Evolutionary conservation across 495 filamentous ascomycete species (phyloP).

Genomic region (Ramalina peruviana): DNA sequence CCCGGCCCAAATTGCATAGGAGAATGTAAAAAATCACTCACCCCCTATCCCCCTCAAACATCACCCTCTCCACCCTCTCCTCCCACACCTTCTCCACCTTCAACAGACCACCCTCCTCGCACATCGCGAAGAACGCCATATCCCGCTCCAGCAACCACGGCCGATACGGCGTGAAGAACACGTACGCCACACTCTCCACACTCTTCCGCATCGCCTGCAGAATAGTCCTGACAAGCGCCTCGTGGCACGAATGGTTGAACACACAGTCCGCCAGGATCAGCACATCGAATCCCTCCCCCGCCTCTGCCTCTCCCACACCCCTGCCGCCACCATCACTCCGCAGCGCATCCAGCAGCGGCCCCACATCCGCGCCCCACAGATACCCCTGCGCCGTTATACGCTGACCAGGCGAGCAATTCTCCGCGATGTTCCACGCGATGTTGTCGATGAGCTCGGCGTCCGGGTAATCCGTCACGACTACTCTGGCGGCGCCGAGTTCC

Average conservation of each 20-base stretch:
- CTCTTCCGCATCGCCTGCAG: slow-evolving; percentile 32
- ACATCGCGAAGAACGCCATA: slow-evolving; percentile 70
- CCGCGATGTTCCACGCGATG: slow-evolving; percentile 54
- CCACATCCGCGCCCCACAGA: slow-evolving; percentile 57
- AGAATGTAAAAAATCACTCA: no score
- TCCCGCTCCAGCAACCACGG: slow-evolving; percentile 80
- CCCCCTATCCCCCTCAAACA: slow-evolving; percentile 82
- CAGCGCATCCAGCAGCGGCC: slow-evolving; percentile 28
- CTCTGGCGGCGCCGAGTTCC: slow-evolving; percentile 51
- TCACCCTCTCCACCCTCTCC: slow-evolving; percentile 62
- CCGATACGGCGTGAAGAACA: slow-evolving; percentile 88
- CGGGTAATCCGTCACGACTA: slow-evolving; percentile 73
- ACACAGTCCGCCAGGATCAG: slow-evolving; percentile 78
- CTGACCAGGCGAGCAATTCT: slow-evolving; percentile 13
- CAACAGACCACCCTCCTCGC: slow-evolving; percentile 47
- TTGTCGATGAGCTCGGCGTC: slow-evolving; percentile 68
- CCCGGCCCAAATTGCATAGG: no score
- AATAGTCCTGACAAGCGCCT: slow-evolving; percentile 57
- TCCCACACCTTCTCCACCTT: slow-evolving; percentile 75
- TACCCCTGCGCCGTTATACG: slow-evolving; percentile 46
- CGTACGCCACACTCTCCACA: slow-evolving; percentile 49
- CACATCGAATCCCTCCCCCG: slow-evolving; percentile 48
- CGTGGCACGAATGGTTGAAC: slow-evolving; percentile 78
- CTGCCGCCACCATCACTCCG: no score
- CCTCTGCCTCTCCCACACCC: neutral